Percentiles rank a stretch among this genome's conserved stretches.
Evolutionary conservation across 352 stramenopile species (phyloP).

Genomic region (Globisporangium parvum): DNA sequence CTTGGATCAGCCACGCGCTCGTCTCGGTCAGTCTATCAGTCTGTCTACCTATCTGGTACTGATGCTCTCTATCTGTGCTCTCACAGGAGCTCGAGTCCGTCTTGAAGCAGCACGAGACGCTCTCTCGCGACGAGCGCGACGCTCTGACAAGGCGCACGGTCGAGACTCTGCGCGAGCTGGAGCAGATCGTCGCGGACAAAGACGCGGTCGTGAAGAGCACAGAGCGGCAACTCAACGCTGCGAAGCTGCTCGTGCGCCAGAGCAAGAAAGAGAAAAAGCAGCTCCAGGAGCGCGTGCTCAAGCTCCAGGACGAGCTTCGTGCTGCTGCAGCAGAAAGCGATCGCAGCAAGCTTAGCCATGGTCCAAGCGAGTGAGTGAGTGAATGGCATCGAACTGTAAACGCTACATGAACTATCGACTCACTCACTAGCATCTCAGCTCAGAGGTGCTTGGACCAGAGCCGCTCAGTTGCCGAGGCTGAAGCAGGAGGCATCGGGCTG

Average conservation of each 20-base stretch:
- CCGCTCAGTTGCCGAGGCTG: too few species aligned
- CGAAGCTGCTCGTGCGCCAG: conserved; percentile 59
- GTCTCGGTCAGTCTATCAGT: too few species aligned
- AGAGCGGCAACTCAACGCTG: conserved; percentile 57
- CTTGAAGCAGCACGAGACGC: conserved; percentile 27
- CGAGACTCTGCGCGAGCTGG: conserved; percentile 28
- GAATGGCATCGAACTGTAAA: too few species aligned
- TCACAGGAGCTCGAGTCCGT: conserved; percentile 38
- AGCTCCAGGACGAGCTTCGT: conserved; percentile 24
- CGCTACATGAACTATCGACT: too few species aligned
- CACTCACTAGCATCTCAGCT: too few species aligned
- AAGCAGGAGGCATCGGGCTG: too few species aligned
- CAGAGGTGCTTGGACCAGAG: too few species aligned
- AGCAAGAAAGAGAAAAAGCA: conserved; percentile 71
- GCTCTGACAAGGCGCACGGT: conserved; percentile 15
- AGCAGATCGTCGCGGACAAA: conserved; percentile 37
- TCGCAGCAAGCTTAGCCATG: neutral
- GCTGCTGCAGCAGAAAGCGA: conserved; percentile 2
- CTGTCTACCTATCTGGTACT: too few species aligned
- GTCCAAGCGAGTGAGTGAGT: neutral
- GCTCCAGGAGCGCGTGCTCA: conserved; percentile 33
- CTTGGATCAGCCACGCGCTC: neutral
- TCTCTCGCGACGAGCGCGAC: conserved; percentile 33
- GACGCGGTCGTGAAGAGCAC: conserved; percentile 38
- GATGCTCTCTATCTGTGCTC: too few species aligned